Evolutionary conservation across 306 rosid genomes (phyloP), one percentile per base, ranked within the genome.

Genomic region (Rosa persica): DNA sequence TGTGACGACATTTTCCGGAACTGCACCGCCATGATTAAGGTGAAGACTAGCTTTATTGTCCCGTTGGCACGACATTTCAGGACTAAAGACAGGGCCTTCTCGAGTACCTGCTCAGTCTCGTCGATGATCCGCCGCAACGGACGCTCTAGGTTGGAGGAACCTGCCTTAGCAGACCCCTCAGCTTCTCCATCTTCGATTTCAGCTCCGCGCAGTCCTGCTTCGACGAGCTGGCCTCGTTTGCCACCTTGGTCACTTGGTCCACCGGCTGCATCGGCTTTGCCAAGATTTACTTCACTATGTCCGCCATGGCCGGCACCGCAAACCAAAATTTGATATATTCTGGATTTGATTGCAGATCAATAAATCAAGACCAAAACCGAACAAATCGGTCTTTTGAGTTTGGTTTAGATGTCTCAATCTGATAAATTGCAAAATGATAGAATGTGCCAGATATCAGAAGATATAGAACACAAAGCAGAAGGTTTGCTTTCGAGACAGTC

Each of bases 101-200:
- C 92, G 11, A 93, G 89, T 15, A 88, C 93, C 25, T 91, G 98
- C 2, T 88, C 93, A 6, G 93, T 91, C 66, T 93, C 98, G 1
- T 86, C 90, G 66, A 93, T 86, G 87, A 93, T 93, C 58, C 98
- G 95, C 25, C 85, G 76, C 0, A 97, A 87, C 6, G 98, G 98
- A 0, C 97, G 95, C 76, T 91, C 97, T 27, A 93, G 93, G 42
- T 91, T 97, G 65, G 98, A 91, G 1, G 95, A n/a, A n/a, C 97
- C 73, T 93, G 98, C 0, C 98, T 95, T 68, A 93, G 97, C 6
- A 93, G 90, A 5, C 83, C 84, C 0, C 91, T 93, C 0, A 93
- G 93, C 81, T 87, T 93, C 10, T 93, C 97, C 0, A 97, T 86
- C 85, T 91, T 93, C 68, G 95, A 65, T 71, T 91, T 91, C 30